These are phyloP conservation scores for Solanum virginianum DNA, from an alignment of 257 asterid species.

Conservation along the genomic window DNA sequence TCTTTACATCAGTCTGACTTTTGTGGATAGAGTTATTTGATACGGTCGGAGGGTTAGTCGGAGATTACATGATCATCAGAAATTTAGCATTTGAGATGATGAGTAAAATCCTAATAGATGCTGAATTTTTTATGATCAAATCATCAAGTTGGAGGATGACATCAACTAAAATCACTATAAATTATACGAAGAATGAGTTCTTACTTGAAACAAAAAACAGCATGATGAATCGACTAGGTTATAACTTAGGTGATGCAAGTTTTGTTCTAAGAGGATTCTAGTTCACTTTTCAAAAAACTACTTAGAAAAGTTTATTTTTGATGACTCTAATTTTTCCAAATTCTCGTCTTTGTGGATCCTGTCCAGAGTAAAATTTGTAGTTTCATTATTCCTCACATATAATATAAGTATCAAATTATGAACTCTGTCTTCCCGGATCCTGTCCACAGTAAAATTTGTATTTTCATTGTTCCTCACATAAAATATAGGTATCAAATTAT, in stretches of 20 bases:
- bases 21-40: no score
- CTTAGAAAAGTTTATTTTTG: background rate
- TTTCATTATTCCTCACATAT: background rate
- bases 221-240: background rate
- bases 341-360: background rate
- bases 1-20: no score
- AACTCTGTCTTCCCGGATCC: background rate
- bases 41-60: no score
- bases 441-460: background rate
- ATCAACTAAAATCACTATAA: background rate
- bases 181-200: background rate
- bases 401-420: background rate
- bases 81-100: background rate
- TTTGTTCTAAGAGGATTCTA: background rate
- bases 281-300: background rate
- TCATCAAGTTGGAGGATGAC: background rate
- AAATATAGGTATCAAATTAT: background rate
- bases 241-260: background rate
- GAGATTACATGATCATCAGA: no score
- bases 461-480: background rate
- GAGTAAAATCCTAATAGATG: background rate
- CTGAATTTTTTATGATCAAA: background rate
- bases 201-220: background rate
- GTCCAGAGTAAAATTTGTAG: background rate
- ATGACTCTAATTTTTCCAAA: background rate